Evolutionary conservation across 257 asterid genomes (phyloP).

Genomic region (Salvia hispanica): DNA sequence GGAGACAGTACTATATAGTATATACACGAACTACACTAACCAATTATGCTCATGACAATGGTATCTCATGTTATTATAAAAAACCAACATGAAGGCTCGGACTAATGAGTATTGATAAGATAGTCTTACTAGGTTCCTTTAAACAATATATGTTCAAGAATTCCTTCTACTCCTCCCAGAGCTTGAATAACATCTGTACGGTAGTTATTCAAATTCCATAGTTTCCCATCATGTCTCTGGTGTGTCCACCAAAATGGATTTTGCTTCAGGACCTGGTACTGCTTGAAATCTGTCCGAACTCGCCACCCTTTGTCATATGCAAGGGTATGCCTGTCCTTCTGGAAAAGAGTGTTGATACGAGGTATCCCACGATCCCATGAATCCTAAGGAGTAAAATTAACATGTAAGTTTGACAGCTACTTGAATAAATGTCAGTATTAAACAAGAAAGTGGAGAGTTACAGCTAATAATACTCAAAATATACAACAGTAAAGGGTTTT

Average conservation of each 20-base stretch:
- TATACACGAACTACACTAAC: background rate
- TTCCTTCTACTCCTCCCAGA: slow-evolving; percentile 99
- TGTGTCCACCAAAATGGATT: slow-evolving; percentile 99
- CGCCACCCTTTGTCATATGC: slow-evolving; percentile 99
- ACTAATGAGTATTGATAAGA: slow-evolving; percentile 1
- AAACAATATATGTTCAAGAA: slow-evolving; percentile 93
- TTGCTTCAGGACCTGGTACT: slow-evolving; percentile 97
- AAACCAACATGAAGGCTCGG: background rate
- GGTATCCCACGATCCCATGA: slow-evolving; percentile 99
- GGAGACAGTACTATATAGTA: too few species aligned
- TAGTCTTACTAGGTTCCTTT: slow-evolving; percentile 95
- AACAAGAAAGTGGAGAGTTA: background rate
- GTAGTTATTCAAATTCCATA: slow-evolving; percentile 98
- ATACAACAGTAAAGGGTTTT: slow-evolving; percentile 9
- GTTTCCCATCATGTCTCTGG: slow-evolving; percentile 98
- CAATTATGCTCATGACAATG: background rate
- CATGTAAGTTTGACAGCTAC: background rate
- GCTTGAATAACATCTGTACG: slow-evolving; percentile 99
- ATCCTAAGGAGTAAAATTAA: slow-evolving; percentile 58
- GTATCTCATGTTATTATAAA: background rate
- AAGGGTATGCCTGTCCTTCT: slow-evolving; percentile 98
- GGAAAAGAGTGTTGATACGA: slow-evolving; percentile 94
- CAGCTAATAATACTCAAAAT: slow-evolving; percentile 5
- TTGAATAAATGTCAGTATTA: background rate
- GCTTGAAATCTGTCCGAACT: slow-evolving; percentile 97